Evolutionary conservation across 106 monocot species (phyloP).

Genomic region (Apostasia shenzhenica): DNA sequence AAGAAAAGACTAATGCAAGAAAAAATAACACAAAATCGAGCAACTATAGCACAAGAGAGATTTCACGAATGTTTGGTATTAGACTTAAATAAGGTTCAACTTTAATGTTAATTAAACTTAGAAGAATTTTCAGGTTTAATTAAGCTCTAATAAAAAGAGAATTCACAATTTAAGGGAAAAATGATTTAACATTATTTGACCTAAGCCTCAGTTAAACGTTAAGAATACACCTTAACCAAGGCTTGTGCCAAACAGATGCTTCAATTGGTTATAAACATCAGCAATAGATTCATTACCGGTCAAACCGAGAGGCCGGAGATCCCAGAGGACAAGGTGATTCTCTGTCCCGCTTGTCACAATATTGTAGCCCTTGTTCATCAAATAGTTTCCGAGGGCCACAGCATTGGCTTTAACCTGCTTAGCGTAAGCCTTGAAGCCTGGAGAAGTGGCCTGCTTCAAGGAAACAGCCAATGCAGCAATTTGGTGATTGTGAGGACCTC

Average conservation of each 20-base stretch:
- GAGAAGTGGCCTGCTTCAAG: constrained; percentile 44
- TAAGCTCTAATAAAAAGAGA: background rate
- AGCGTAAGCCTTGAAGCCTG: constrained; percentile 62
- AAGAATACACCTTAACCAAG: background rate
- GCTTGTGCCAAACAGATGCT: background rate
- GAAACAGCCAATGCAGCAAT: constrained; percentile 74
- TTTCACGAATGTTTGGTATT: no score
- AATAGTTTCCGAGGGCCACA: constrained; percentile 39
- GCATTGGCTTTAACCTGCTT: constrained; percentile 68
- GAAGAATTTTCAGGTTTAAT: no score
- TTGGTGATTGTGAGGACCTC: constrained; percentile 79
- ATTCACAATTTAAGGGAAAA: background rate
- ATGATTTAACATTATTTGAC: no score
- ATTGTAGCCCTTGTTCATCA: constrained; percentile 63
- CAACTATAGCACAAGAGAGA: no score
- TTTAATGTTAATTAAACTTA: no score
- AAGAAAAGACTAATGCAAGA: background rate
- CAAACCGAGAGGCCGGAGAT: constrained; percentile 68
- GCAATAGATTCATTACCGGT: constrained; percentile 29
- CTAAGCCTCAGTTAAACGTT: background rate
- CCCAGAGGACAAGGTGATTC: constrained; percentile 83
- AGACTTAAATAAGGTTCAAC: no score
- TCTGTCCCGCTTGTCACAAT: constrained; percentile 68
- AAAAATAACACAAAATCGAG: background rate
- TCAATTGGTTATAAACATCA: background rate